Percentiles rank a stretch among this genome's conserved stretches.
phyloP scores from a whole-genome alignment of 805 yeast genomes.

The Clavispora asparagi region DNA sequence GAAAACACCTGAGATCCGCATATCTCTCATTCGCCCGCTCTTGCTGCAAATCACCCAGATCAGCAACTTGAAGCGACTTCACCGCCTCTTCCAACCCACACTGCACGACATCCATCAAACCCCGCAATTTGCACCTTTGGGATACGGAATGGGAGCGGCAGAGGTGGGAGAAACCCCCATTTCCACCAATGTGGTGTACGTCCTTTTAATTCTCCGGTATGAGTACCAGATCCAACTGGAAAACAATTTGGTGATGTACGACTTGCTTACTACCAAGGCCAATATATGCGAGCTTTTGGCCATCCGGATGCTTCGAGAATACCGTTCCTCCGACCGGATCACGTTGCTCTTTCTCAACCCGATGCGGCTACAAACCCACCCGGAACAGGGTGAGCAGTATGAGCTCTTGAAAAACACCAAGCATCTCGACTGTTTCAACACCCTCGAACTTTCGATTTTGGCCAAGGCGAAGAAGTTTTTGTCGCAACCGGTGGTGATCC shows the following conservation, averaged over 20 bases:
- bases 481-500: slow-evolving; percentile 47
- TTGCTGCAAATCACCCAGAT: slow-evolving; percentile 34
- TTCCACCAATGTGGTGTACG: slow-evolving; percentile 24
- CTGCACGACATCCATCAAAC: slow-evolving; percentile 6
- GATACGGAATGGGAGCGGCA: slow-evolving; percentile 9
- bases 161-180: slow-evolving; percentile 12
- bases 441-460: slow-evolving; percentile 47
- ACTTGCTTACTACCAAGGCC: slow-evolving; percentile 40
- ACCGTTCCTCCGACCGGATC: slow-evolving; percentile 37
- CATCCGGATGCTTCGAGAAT: slow-evolving; percentile 44
- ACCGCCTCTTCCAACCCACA: slow-evolving; percentile 22
- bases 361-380: slow-evolving; percentile 21
- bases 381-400: slow-evolving; percentile 4
- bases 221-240: slow-evolving; percentile 38
- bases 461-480: slow-evolving; percentile 49
- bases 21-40: slow-evolving; percentile 44
- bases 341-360: slow-evolving; percentile 45
- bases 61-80: slow-evolving; percentile 32
- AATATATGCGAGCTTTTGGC: slow-evolving; percentile 51
- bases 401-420: slow-evolving; percentile 14
- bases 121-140: slow-evolving; percentile 17
- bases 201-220: slow-evolving; percentile 30
- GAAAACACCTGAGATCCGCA: slow-evolving; percentile 45
- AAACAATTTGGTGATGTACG: slow-evolving; percentile 32
- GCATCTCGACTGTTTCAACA: slow-evolving; percentile 29